Base-by-base conservation (phyloP, 139 green algal species). In the Chlamydomonas asymmetrica region DNA sequence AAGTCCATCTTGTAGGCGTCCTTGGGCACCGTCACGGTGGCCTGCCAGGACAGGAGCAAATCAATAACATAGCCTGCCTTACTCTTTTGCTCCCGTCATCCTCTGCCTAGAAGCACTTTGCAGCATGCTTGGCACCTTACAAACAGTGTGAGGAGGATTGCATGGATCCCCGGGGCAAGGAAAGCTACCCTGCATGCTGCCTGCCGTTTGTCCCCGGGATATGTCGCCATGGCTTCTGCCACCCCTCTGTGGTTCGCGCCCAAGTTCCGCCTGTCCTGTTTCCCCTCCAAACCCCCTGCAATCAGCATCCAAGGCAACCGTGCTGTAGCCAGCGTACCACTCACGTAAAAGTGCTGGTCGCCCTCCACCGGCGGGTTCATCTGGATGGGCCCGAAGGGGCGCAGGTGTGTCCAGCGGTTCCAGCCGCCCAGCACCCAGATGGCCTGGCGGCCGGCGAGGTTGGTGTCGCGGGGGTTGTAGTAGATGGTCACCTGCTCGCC, bases 1-100 rank as follows among this genome's bases (percentile, higher is more conserved):
- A 98, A 88, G 86, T 99, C 96, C 79, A 98, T 84, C 54, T 93
- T 88, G 78, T 91, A 92, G 0, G 94, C 96, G 65, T 99, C 96
- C 39, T 68, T 32, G 2, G 96, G 96, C 13, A 98, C 87, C 56
- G 65, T 60, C 25, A 90, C 32, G 18, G 74, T 80, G 54, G 81
- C 79, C 83, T 88, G 79, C 23, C 1, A 45, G 38, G 31, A 18
- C 5, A 43, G 16, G n/a, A n/a, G n/a, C n/a, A n/a, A n/a, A n/a
- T n/a, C n/a, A n/a, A n/a, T n/a, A n/a, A n/a, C n/a, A n/a, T n/a
- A n/a, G n/a, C n/a, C n/a, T n/a, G n/a, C n/a, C n/a, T n/a, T n/a
- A n/a, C n/a, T n/a, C n/a, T n/a, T n/a, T n/a, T n/a, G n/a, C n/a
- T n/a, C n/a, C n/a, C n/a, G n/a, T n/a, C n/a, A n/a, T n/a, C n/a